Base-by-base conservation (phyloP, 192 early-diverging fungal species). In the Chytriomyces hyalinus region DNA sequence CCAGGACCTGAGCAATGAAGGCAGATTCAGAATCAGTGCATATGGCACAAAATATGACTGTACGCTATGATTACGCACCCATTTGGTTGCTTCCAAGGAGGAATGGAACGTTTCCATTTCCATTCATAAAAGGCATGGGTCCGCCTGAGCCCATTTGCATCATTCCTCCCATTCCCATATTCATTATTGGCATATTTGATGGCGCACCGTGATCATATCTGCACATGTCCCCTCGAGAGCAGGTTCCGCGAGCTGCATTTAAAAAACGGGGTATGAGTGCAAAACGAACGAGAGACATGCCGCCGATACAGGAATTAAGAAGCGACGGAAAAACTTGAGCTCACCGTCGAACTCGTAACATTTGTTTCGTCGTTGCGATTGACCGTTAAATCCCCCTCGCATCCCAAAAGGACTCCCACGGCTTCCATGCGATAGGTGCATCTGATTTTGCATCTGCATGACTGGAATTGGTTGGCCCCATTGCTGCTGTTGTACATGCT, bases 281-380 rank as follows among this genome's bases (percentile, higher is more conserved):
- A 47, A 67, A 48, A 62, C 4, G 47, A 44, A 70, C 60, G 9
- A 36, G 24, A 9, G 68, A 6, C 59, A 15, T 44, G 0, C 75
- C 48, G 48, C 65, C 43, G 45, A 80, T 36, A 6, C 9, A 26
- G 59, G 51, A 61, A 68, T 6, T 51, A 49, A 53, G 24, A 67
- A 78, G 17, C 15, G 20, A 59, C 1, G 15, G 1, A 5, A 11
- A 64, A 43, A 13, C 20, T 26, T 36, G 6, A 43, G 62, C 77
- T 45, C 80, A 94, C 93, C 92, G 82, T 93, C 89, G 81, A 93
- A 94, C 76, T 94, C 93, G 36, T 86, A 87, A 71, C 93, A 94
- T n/a, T 36, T 36, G 36, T 36, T 36, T 36, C 36, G 36, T 36
- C 36, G 1, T 36, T 36, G 36, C 36, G 36, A 36, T 36, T 36